Evolutionary conservation across 208 protist species (phyloP).

Genomic region (Porcisia deanei): DNA sequence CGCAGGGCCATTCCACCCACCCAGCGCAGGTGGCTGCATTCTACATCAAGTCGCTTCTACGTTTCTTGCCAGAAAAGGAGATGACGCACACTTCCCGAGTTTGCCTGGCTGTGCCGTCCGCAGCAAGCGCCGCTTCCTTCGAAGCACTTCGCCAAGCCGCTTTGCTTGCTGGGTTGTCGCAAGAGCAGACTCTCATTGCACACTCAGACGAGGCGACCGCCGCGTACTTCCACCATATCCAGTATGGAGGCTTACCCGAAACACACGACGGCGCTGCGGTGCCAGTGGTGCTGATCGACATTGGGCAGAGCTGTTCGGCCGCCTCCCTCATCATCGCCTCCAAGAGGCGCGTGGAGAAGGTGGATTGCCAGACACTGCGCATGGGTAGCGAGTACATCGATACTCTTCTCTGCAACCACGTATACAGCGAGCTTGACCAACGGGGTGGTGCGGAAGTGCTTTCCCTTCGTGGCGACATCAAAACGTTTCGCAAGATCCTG

Average conservation of each 20-base stretch:
- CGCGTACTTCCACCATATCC: constrained; percentile 68
- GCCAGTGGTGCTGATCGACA: constrained; percentile 57
- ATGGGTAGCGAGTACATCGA: constrained; percentile 68
- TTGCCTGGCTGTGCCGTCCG: constrained; percentile 35
- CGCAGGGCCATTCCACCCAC: constrained; percentile 28
- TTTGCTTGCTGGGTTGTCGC: constrained; percentile 52
- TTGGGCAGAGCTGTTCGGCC: constrained; percentile 55
- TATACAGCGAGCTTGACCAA: constrained; percentile 54
- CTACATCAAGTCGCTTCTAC: constrained; percentile 64
- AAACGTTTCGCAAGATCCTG: constrained; percentile 55
- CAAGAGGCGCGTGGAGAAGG: constrained; percentile 34
- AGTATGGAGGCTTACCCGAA: constrained; percentile 42
- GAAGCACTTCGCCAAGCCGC: constrained; percentile 53
- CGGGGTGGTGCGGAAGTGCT: constrained; percentile 20
- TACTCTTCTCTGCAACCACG: constrained; percentile 42
- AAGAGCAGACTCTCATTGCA: constrained; percentile 41
- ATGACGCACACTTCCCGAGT: constrained; percentile 24
- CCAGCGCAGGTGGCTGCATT: constrained; percentile 54
- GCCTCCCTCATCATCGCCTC: constrained; percentile 39
- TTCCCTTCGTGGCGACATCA: constrained; percentile 45
- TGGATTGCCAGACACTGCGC: constrained; percentile 35
- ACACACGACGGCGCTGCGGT: constrained; percentile 21
- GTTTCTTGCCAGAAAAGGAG: constrained; percentile 34
- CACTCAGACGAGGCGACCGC: constrained; percentile 56
- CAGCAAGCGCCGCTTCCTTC: constrained; percentile 20